Evolutionary conservation across 257 asterid species (phyloP), one percentile per base, ranked within the genome.

Genomic region (Anisodus acutangulus): DNA sequence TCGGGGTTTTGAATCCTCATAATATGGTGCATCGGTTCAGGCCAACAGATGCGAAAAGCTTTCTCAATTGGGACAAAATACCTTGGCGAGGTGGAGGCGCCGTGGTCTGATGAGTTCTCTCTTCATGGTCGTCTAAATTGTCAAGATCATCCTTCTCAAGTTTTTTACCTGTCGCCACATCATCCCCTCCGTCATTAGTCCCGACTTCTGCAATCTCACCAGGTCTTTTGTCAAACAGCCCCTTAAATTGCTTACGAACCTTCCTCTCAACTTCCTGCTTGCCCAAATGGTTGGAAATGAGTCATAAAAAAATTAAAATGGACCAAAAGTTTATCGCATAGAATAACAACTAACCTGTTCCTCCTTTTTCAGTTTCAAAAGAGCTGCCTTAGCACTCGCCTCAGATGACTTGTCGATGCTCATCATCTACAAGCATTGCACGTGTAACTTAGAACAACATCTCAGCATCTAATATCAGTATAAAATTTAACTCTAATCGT

Each of bases 151-250:
- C 88, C 10, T 83, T 66, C 9, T 85, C 91, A 37, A 31, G 83
- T 85, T 78, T 85, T 83, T 90, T 92, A 17, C 26, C 87, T 2
- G 89, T 83, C 57, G 45, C 88, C 39, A 79, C 88, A 66, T 89
- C 91, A 70, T 89, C 91, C 9, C 3, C 85, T 45, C 6, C n/a
- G 55, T 90, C 93, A 17, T 31, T 62, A 47, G 72, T 88, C 64
- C 88, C 93, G 58, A 88, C 94, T 83, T 90, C 99, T 0, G 97
- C 83, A 53, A 97, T 97, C 84, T 93, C 98, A 41, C 99, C 99
- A 37, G 99, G 99, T 84, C 91, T 97, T 94, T 97, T 97, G 93
- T 97, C 98, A 49, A 95, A 97, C 76, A 97, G 82, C 80, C 99
- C 99, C 89, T 95, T 93, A 60, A 93, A 97, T 74, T 97, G 99